phyloP scores from a whole-genome alignment of 257 asterid genomes.

The Salvia splendens region DNA sequence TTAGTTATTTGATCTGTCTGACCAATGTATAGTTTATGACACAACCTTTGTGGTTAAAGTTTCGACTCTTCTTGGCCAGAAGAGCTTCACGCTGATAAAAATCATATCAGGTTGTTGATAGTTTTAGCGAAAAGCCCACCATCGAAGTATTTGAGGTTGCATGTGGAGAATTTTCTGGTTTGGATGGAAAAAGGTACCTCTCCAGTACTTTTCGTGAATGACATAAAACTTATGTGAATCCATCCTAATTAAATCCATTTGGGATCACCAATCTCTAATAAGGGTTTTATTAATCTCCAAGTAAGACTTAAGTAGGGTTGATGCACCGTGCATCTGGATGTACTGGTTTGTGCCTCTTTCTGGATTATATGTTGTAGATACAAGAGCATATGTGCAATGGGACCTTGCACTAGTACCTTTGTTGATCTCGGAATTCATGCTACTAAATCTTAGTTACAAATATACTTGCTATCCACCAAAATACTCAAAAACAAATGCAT shows the following conservation, averaged over 20 bases:
- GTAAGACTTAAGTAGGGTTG: no score
- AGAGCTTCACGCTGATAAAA: background rate
- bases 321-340: no score
- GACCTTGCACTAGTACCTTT: background rate
- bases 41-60: background rate
- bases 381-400: slow-evolving; percentile 7
- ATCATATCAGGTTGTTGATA: background rate
- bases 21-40: background rate
- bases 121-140: background rate
- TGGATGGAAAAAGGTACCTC: background rate
- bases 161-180: slow-evolving; percentile 5
- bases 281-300: no score
- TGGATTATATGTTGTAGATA: slow-evolving; percentile 8
- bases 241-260: no score
- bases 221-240: no score
- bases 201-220: no score
- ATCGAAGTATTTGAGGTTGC: background rate
- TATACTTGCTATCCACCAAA: background rate
- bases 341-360: no score
- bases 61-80: background rate
- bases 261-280: no score
- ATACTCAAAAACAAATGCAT: background rate
- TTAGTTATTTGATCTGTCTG: background rate
- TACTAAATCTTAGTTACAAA: background rate
- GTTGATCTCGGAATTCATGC: no score